Evolutionary conservation across 495 filamentous ascomycete genomes (phyloP).

Genomic region (Pyrenopolyporus hunteri): DNA sequence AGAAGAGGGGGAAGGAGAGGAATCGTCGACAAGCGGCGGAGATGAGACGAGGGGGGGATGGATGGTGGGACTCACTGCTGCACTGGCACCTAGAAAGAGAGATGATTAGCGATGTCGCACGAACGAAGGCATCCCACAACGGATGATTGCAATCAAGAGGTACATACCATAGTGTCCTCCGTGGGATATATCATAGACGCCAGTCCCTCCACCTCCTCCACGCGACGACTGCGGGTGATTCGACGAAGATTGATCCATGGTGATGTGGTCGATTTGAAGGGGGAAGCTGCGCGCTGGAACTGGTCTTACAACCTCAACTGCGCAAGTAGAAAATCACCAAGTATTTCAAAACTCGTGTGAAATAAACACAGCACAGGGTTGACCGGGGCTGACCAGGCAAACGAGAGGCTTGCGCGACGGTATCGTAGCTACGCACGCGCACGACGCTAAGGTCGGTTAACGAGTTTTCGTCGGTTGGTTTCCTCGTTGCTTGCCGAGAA

Average conservation of each 20-base stretch:
- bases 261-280: conserved; percentile 16
- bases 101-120: conserved; percentile 49
- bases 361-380: neutral
- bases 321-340: conserved; percentile 24
- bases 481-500: conserved; percentile 29
- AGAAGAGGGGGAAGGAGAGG: conserved; percentile 1
- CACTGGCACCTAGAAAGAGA: conserved; percentile 72
- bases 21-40: conserved; percentile 3
- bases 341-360: conserved; percentile 31
- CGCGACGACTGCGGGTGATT: conserved; percentile 61
- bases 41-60: conserved; percentile 6
- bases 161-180: conserved; percentile 89
- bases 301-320: conserved; percentile 21
- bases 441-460: conserved; percentile 17
- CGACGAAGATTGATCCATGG: conserved; percentile 65
- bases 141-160: conserved; percentile 32
- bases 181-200: conserved; percentile 77
- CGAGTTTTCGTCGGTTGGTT: conserved; percentile 6
- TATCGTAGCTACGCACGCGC: conserved; percentile 33
- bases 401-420: conserved; percentile 31
- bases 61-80: conserved; percentile 66
- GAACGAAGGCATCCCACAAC: conserved; percentile 38
- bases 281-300: conserved; percentile 29
- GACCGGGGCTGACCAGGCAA: conserved; percentile 25
- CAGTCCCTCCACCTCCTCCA: conserved; percentile 53